Base-by-base conservation (phyloP, 2,329 filamentous ascomycete species). In the Rhynchosporium agropyri region DNA sequence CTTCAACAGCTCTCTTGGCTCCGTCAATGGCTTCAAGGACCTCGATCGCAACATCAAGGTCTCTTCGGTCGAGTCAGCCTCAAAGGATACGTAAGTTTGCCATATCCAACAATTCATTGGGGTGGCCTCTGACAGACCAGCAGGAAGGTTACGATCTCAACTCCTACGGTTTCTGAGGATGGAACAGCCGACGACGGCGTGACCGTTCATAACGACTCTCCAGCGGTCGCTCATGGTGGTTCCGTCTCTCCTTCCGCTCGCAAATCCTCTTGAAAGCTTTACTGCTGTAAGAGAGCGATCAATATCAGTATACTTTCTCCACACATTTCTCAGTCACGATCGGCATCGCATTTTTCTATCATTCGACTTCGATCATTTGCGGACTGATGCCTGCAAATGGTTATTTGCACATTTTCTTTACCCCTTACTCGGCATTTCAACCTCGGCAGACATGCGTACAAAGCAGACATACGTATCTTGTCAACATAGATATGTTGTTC, bases 121-220 rank as follows among this genome's bases (percentile, higher is more conserved):
- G 6, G 13, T 15, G 10, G 29, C 20, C n/a, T 15, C 57, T 62
- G 20, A 61, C 46, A 31, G 28, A 61, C 42, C 40, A 70, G 62
- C 33, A 72, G 65, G 20, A 67, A 64, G 20, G 12, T 51, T 55
- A 28, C 62, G 10, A 57, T 58, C 8, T 62, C 62, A 12, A 74
- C 71, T 56, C 73, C 73, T 43, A 70, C 70, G 28, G 64, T 74
- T 38, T 75, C 74, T 13, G 74, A 75, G 31, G 70, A 72, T 62
- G 72, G 71, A 59, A 73, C 71, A 55, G 68, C 49, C n/a, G 72
- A 74, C 55, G 73, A 74, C 48, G 68, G 69, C 58, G 67, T 67
- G 29, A 72, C 72, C 40, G 63, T 74, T 36, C 69, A 74, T 58
- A 68, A 69, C 60, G 70, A 74, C 49, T 74, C 72, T 55, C 72